Evolutionary conservation across 1,284 basidiomycete genomes (phyloP).

Genomic region (Neolentinus lepideus): DNA sequence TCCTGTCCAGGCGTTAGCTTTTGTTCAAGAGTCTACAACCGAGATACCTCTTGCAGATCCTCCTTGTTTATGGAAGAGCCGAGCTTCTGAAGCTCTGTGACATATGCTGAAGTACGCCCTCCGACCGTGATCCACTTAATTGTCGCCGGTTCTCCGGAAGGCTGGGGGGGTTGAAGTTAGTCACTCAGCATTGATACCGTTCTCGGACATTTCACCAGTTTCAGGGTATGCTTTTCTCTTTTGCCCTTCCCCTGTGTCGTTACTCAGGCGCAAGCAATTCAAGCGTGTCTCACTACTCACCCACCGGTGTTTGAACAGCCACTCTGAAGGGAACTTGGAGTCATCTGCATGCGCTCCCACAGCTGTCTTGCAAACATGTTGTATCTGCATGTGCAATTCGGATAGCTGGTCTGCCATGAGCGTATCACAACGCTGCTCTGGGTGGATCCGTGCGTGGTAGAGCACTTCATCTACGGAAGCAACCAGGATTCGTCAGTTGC

Average conservation of each 20-base stretch:
- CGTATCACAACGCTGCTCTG: slow-evolving; percentile 60
- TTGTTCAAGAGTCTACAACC: not conserved
- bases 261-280: slow-evolving; percentile 8
- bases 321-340: slow-evolving; percentile 59
- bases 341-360: slow-evolving; percentile 73
- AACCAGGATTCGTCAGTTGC: not conserved
- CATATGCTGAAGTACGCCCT: slow-evolving; percentile 74
- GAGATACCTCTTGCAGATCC: not conserved
- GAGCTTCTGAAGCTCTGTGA: slow-evolving; percentile 57
- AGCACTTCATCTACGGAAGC: slow-evolving; percentile 62
- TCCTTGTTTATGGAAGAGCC: not conserved
- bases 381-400: slow-evolving; percentile 50
- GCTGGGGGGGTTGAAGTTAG: slow-evolving; percentile 30
- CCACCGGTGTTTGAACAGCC: slow-evolving; percentile 72
- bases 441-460: slow-evolving; percentile 74
- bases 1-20: slow-evolving; percentile 5
- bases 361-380: slow-evolving; percentile 55
- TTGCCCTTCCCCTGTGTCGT: slow-evolving; percentile 62
- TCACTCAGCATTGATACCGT: not conserved
- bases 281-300: slow-evolving; percentile 25
- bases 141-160: slow-evolving; percentile 62
- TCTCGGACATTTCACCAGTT: slow-evolving; percentile 36
- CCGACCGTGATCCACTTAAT: slow-evolving; percentile 78
- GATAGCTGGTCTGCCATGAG: slow-evolving; percentile 44
- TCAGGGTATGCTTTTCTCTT: slow-evolving; percentile 37